Percentiles rank a stretch among this genome's conserved stretches.
These are phyloP conservation scores for Babjeviella inositovora DNA, from an alignment of 805 yeast genomes.

Conservation along the genomic window DNA sequence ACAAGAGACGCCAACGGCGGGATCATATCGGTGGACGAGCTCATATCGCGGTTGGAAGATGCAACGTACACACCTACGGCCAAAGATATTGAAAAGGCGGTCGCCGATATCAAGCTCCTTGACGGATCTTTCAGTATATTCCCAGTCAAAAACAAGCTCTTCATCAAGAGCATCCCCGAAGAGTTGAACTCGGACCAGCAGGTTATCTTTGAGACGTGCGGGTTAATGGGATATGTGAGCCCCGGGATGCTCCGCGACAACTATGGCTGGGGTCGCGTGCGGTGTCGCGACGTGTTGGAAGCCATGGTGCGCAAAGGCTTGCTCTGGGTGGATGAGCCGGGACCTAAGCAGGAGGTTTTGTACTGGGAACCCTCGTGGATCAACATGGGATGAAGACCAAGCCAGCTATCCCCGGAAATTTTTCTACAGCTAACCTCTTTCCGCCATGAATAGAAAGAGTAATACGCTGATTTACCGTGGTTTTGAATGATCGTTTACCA, in stretches of 20 bases:
- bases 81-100: constrained; percentile 39
- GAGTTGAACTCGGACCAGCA: constrained; percentile 57
- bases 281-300: constrained; percentile 49
- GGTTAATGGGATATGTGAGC: constrained; percentile 62
- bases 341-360: constrained; percentile 30
- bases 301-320: constrained; percentile 75
- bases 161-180: constrained; percentile 47
- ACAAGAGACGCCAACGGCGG: constrained; percentile 76
- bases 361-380: constrained; percentile 77
- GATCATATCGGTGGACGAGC: constrained; percentile 43
- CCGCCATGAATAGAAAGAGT: no score
- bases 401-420: no score
- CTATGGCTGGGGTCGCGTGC: constrained; percentile 50
- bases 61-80: constrained; percentile 14
- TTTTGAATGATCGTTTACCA: no score
- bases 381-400: no score
- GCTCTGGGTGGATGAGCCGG: constrained; percentile 64
- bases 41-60: constrained; percentile 12
- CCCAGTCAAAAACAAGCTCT: constrained; percentile 35
- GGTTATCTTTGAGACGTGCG: constrained; percentile 58
- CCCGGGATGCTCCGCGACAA: constrained; percentile 53
- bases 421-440: no score
- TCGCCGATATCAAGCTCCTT: constrained; percentile 32
- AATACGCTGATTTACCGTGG: no score
- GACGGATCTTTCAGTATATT: constrained; percentile 64